Evolutionary conservation across 1,284 basidiomycete genomes (phyloP).

Genomic region (Neonothopanus nambi): DNA sequence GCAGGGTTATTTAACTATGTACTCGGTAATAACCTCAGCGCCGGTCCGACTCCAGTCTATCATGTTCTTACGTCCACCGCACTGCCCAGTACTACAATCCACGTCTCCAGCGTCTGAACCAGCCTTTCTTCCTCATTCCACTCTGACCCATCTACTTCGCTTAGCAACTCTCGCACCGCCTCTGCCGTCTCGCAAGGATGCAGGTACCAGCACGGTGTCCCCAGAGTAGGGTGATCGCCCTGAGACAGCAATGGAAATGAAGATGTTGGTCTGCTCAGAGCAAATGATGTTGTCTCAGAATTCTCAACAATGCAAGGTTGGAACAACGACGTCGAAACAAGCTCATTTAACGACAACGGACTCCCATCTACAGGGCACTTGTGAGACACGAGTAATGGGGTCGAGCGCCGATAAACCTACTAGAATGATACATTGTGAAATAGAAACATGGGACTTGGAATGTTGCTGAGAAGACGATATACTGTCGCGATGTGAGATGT

Average conservation of each 20-base stretch:
- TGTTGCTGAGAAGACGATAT: slow-evolving; percentile 69
- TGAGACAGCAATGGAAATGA: slow-evolving; percentile 77
- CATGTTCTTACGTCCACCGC: slow-evolving; percentile 50
- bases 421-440: slow-evolving; percentile 64
- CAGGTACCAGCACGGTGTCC: slow-evolving; percentile 76
- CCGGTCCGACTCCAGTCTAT: background rate
- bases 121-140: slow-evolving; percentile 32
- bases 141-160: slow-evolving; percentile 31
- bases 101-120: slow-evolving; percentile 62
- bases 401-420: slow-evolving; percentile 46
- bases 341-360: slow-evolving; percentile 54
- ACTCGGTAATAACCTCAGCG: slow-evolving; percentile 5
- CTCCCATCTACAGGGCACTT: slow-evolving; percentile 53
- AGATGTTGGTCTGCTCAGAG: slow-evolving; percentile 47
- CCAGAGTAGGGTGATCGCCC: slow-evolving; percentile 78
- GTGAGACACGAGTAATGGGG: slow-evolving; percentile 9
- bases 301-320: slow-evolving; percentile 45
- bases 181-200: slow-evolving; percentile 77
- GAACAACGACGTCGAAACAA: slow-evolving; percentile 62
- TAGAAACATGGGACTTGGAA: slow-evolving; percentile 81
- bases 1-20: background rate
- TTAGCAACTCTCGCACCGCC: slow-evolving; percentile 66
- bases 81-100: slow-evolving; percentile 72
- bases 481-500: slow-evolving; percentile 52
- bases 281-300: slow-evolving; percentile 50